A percentile compares a stretch with the other conserved stretches of the same genome.
These are phyloP conservation scores for Penicillium fuscoglaucum DNA, from an alignment of 2,329 filamentous ascomycete genomes.

Conservation along the genomic window DNA sequence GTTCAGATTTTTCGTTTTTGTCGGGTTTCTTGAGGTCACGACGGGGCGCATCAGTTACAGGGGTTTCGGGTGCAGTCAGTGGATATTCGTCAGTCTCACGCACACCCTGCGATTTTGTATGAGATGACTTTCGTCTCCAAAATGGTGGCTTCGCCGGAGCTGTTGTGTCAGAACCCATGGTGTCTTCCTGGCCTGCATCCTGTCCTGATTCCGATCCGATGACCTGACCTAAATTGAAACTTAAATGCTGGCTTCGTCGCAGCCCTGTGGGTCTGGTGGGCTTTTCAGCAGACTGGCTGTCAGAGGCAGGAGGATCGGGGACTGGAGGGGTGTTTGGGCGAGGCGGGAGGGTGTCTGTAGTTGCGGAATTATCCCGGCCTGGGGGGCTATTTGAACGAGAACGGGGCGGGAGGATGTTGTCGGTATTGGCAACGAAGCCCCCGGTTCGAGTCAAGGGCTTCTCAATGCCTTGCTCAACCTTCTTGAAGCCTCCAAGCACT, in stretches of 20 bases:
- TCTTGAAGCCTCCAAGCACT: conserved; percentile 46
- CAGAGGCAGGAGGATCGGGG: conserved; percentile 2
- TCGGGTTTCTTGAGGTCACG: conserved; percentile 10
- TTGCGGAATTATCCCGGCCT: conserved; percentile 1
- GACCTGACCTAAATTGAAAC: conserved; percentile 1
- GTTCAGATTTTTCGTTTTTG: conserved; percentile 13
- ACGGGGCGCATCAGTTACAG: conserved; percentile 14
- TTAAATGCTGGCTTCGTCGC: conserved; percentile 7
- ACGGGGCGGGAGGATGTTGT: conserved; percentile 6
- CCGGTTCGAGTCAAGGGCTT: conserved; percentile 36
- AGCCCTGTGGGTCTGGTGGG: not conserved
- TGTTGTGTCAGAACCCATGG: conserved; percentile 3
- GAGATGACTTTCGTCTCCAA: conserved; percentile 38
- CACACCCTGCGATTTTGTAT: conserved; percentile 26
- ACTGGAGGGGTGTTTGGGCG: conserved; percentile 6
- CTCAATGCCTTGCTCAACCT: conserved; percentile 41
- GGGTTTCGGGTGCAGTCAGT: conserved; percentile 36
- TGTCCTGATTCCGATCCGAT: not conserved
- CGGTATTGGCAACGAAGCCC: conserved; percentile 31
- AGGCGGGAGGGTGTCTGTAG: not conserved
- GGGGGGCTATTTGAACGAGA: conserved; percentile 9
- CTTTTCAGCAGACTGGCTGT: conserved; percentile 8
- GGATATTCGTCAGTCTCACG: conserved; percentile 39
- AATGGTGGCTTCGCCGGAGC: conserved; percentile 31
- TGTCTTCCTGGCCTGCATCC: not conserved